Base-by-base conservation (phyloP, 352 stramenopile species). In the Saprolegnia diclina region DNA sequence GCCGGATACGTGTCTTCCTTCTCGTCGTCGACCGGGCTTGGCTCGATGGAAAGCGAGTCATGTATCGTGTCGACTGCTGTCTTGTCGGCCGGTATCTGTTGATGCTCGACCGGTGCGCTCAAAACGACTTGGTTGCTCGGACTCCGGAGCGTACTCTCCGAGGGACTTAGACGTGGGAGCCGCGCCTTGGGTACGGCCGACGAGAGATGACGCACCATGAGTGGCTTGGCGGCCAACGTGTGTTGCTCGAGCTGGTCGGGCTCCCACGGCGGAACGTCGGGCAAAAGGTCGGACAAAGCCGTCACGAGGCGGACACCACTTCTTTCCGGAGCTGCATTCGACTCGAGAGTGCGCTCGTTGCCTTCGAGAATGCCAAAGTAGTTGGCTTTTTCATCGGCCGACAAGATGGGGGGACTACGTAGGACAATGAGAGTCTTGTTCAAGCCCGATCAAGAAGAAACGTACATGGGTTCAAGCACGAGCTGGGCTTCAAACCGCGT, bases 281-380 rank as follows among this genome's bases (percentile, higher is more conserved):
- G 42, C 42, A 48, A 48, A 1, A n/a, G 3, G 18, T 48, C 42
- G 42, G 42, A 14, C 42, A 10, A 21, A 21, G 57, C 37, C 53
- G 40, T 9, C 18, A 9, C 24, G 48, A 54, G 19, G 40, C 19
- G 2, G 42, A 66, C n/a, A 66, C 11, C 9, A 4, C 10, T 32
- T 24, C n/a, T 14, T 5, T n/a, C 6, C 13, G 13, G 13, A 4
- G 42, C 13, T 10, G 1, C 42, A 7, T 4, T 48, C 42, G 42
- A 14, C 11, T 48, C 42, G 13, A 14, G 4, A 3, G 42, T 48
- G 7, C 2, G 18, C 7, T n/a, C 3, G 21, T 32, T 56, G 19
- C 46, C 63, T n/a, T 69, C 63, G 19, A 69, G 26, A 4, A 69
- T 52, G 24, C 53, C 52, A 13, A 69, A 56, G 35, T 61, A 69